Evolutionary conservation across 2,329 filamentous ascomycete genomes (phyloP), one percentile per base, ranked within the genome.

Genomic region (Corynespora cassiicola): DNA sequence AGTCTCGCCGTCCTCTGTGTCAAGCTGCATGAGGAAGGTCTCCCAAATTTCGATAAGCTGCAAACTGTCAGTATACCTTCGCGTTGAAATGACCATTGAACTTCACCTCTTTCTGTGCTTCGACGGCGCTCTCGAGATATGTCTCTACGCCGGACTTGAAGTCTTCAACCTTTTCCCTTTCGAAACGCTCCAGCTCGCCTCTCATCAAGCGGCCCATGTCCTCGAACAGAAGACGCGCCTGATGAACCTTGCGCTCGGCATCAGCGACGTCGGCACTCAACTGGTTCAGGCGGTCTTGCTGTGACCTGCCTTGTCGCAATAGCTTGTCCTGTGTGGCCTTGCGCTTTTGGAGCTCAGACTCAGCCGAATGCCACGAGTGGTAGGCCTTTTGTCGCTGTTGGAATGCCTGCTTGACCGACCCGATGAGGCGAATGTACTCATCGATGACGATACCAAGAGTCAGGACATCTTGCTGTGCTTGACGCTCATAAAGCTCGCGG

Each of bases 81-180:
- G 18, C 2, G 7, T 11, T 5, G 14, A 19, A 23, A 7, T n/a
- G 8, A 32, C 2, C 10, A 20, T 6, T 26, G 12, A 9, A 70
- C 81, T 69, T 67, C n/a, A 94, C 92, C 85, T 99, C 94, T 73
- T 99, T 99, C 74, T 99, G 94, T 38, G 92, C 94, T 72, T 99
- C 94, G 4, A 99, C 90, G 3, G 94, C 90, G 61, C 94, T 91
- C 75, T 99, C 94, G 56, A 99, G 71, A 71, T 96, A 99, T 1
- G 94, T 99, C 75, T 99, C 94, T 2, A 99, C 91, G 0, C 91
- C 92, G 47, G 88, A 94, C 77, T 99, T 99, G 71, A 99, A 99
- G 66, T 99, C 94, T 66, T 99, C 94, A 3, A 99, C 94, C 76
- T 99, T 99, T 72, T 99, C 94, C 57, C 82, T 82, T 73, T 99